Percentiles rank a stretch among this genome's conserved stretches.
These are phyloP conservation scores for Eutypa lata DNA, from an alignment of 2,329 filamentous ascomycete species.

Conservation along the genomic window DNA sequence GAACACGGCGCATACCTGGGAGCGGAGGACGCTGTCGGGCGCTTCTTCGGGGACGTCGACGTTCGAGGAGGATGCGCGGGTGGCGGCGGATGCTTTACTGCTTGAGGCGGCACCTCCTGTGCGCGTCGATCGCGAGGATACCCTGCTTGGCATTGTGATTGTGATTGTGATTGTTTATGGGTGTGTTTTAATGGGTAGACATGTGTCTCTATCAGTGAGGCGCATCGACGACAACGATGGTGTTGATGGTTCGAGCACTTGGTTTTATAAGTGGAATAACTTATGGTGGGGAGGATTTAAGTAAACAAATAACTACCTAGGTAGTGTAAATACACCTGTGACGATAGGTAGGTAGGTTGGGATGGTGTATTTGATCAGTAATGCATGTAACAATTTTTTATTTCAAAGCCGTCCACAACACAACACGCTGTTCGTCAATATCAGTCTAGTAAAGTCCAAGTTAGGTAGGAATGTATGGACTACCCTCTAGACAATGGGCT, in stretches of 20 bases:
- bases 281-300: not conserved
- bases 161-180: not conserved
- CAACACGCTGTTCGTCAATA: no score
- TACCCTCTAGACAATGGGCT: not conserved
- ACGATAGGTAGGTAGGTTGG: no score
- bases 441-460: no score
- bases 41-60: constrained; percentile 67
- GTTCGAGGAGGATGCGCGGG: constrained; percentile 43
- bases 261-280: not conserved
- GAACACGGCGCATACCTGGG: constrained; percentile 70
- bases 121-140: constrained; percentile 44
- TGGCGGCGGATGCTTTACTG: constrained; percentile 42
- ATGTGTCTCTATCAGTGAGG: not conserved
- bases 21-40: constrained; percentile 66
- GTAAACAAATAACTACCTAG: no score
- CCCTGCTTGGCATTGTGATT: constrained; percentile 47
- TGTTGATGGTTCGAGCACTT: not conserved
- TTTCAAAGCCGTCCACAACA: no score
- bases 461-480: no score
- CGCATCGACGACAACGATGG: not conserved
- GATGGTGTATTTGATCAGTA: no score
- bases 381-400: no score
- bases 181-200: no score
- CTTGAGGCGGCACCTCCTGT: constrained; percentile 39
- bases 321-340: no score